Base-by-base conservation (phyloP, 352 stramenopile species). In the Ophiocytium majus region DNA sequence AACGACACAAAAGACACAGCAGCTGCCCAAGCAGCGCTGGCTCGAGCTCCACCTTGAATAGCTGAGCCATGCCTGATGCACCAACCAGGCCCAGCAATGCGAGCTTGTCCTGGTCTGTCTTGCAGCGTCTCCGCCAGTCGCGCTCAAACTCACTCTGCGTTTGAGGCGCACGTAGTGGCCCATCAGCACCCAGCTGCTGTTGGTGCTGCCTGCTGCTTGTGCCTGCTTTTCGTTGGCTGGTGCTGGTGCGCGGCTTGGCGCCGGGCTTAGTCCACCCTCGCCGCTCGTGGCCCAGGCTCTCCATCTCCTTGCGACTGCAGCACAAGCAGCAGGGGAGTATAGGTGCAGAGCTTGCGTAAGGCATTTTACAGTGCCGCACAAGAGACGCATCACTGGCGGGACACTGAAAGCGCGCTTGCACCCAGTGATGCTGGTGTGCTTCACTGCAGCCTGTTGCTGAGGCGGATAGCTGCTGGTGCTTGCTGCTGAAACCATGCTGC, bases 41-140 rank as follows among this genome's bases (percentile, higher is more conserved):
- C 31, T 78, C 81, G 63, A 89, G 83, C 63, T 89, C 81, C 50
- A 86, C 81, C 50, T 80, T 50, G 64, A 89, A 89, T 0, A 89
- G 33, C 10, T 57, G 63, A 10, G 74, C 32, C 19, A 87, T 28
- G 23, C 50, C 82, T 23, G 34, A 19, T 5, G 81, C 50, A 31
- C 85, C 85, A 33, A 89, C 36, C 10, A 86, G 80, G 19, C 63
- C 31, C 28, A 89, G 81, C 49, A 82, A 84, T 0, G 32, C 36
- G 10, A 28, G 43, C n/a, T 50, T 81, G 34, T 86, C 81, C 35
- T 28, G 31, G 28, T 80, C 75, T 28, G 36, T 89, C 32, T 34
- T 50, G 83, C 85, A 89, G 57, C 82, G 82, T 50, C 81, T 37
- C 74, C 79, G 78, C 85, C 85, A 89, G 35, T 87, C 85, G 19